Conservation (phyloP, 805 yeast genomes). For the Suhomyces tanzawaensis region DNA sequence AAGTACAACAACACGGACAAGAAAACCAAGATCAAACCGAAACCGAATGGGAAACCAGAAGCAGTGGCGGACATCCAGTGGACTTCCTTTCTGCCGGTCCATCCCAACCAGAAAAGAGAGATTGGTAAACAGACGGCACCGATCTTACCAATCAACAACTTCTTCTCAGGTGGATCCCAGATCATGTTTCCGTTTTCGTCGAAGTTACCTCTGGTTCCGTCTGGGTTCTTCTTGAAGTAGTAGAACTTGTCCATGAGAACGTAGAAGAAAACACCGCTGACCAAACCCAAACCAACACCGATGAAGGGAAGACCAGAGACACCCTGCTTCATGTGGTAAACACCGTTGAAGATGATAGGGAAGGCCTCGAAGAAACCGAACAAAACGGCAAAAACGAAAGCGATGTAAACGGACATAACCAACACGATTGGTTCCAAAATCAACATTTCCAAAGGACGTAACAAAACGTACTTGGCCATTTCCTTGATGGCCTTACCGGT, state of each 20-base stretch:
- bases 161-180: slow-evolving; percentile 58
- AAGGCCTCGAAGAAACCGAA: slow-evolving; percentile 80
- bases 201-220: slow-evolving; percentile 57
- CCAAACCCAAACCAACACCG: slow-evolving; percentile 68
- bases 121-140: slow-evolving; percentile 69
- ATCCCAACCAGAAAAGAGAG: slow-evolving; percentile 76
- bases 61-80: slow-evolving; percentile 78
- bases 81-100: slow-evolving; percentile 60
- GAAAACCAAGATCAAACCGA: slow-evolving; percentile 69
- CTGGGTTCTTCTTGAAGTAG: slow-evolving; percentile 57
- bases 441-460: slow-evolving; percentile 68
- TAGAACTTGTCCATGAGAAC: slow-evolving; percentile 46
- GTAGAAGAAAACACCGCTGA: slow-evolving; percentile 53
- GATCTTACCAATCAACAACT: slow-evolving; percentile 58
- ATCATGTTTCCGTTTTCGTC: slow-evolving; percentile 55
- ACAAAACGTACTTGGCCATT: slow-evolving; percentile 49
- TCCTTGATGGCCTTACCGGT: slow-evolving; percentile 37
- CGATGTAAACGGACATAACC: slow-evolving; percentile 65
- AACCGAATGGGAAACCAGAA: slow-evolving; percentile 78
- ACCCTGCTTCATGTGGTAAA: slow-evolving; percentile 57
- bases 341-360: slow-evolving; percentile 70
- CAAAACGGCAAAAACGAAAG: slow-evolving; percentile 73
- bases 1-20: slow-evolving; percentile 69
- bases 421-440: slow-evolving; percentile 71
- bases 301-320: slow-evolving; percentile 67